phyloP scores from a whole-genome alignment of 306 rosid genomes.

The Sesbania bispinosa region DNA sequence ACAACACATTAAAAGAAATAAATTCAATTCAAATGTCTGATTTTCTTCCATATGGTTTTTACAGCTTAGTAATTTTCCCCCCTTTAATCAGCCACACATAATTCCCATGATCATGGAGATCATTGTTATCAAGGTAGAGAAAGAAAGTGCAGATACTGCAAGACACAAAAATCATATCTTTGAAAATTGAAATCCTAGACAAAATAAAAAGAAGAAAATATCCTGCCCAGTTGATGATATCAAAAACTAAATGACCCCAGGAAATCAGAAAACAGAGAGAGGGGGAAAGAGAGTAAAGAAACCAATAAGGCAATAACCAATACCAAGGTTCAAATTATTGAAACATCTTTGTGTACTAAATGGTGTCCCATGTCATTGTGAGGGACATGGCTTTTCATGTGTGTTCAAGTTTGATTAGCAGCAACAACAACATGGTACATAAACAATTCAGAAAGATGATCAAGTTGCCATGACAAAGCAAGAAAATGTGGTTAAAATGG shows the following conservation, averaged over 20 bases:
- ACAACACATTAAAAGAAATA: not conserved
- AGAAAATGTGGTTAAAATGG: not conserved
- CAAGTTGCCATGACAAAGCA: not conserved
- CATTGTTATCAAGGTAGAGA: not conserved
- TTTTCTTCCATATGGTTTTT: not conserved
- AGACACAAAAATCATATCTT: not conserved
- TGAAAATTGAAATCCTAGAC: not conserved
- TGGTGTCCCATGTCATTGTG: not conserved
- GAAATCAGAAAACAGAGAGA: not conserved
- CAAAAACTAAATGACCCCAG: not conserved
- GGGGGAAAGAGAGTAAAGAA: not conserved
- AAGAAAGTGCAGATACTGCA: not conserved
- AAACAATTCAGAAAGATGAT: constrained; percentile 11
- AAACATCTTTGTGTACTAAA: not conserved
- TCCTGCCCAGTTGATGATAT: not conserved
- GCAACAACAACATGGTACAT: not conserved
- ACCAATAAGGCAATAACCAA: not conserved
- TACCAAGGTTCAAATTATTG: not conserved
- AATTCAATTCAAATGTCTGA: not conserved
- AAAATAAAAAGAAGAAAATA: not conserved
- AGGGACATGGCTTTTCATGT: not conserved
- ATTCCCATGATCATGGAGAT: not conserved
- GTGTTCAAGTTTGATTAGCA: not conserved
- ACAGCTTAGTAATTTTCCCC: not conserved
- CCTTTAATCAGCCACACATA: not conserved